Evolutionary conservation across 2,329 filamentous ascomycete genomes (phyloP).

Genomic region (Xylaria sp.): DNA sequence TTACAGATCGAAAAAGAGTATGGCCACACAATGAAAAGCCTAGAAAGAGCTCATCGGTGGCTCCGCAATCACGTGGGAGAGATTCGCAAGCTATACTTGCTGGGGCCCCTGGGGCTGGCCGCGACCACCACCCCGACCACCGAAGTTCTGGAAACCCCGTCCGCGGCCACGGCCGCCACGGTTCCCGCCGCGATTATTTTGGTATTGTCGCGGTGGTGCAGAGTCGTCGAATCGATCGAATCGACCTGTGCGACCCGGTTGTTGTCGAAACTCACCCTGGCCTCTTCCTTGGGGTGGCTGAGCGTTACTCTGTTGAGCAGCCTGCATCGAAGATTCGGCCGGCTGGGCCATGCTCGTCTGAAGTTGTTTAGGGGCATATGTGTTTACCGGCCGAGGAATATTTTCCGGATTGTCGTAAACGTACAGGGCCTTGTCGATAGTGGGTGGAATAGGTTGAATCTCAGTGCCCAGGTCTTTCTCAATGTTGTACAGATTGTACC

Average conservation of each 20-base stretch:
- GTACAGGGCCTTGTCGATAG: constrained; percentile 97
- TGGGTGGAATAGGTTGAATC: constrained; percentile 93
- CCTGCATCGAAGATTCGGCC: constrained; percentile 40
- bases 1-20: constrained; percentile 46
- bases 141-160: constrained; percentile 51
- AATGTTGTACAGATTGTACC: constrained; percentile 98
- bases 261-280: constrained; percentile 46
- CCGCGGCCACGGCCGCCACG: constrained; percentile 48
- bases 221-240: constrained; percentile 50
- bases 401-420: constrained; percentile 97
- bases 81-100: constrained; percentile 42
- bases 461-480: constrained; percentile 97
- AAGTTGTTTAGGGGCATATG: constrained; percentile 50
- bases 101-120: constrained; percentile 49
- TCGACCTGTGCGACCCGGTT: constrained; percentile 45
- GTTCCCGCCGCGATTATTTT: constrained; percentile 45
- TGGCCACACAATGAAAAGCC: constrained; percentile 21
- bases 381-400: constrained; percentile 83
- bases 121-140: constrained; percentile 50
- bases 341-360: constrained; percentile 44
- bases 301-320: constrained; percentile 44
- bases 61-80: constrained; percentile 18
- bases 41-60: constrained; percentile 20
- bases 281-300: constrained; percentile 46
- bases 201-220: constrained; percentile 47